Evolutionary conservation across 371 early-diverging fungal genomes (phyloP).

Genomic region (Mortierella sp.): DNA sequence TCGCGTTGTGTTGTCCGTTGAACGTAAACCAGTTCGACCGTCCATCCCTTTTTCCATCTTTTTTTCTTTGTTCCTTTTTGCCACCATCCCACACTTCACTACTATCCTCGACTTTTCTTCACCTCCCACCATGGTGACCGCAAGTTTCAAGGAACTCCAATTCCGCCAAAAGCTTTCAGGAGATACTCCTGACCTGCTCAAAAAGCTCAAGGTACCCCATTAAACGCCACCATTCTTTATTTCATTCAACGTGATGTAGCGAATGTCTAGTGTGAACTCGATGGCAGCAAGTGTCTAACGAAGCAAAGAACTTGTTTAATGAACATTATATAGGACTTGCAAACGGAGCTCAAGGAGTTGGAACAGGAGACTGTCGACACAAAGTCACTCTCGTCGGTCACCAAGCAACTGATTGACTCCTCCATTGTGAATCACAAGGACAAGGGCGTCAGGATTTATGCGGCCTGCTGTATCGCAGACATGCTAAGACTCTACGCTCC

Average conservation of each 20-base stretch:
- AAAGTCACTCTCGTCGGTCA: constrained; percentile 73
- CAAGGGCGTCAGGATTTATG: constrained; percentile 80
- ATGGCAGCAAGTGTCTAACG: constrained; percentile 2
- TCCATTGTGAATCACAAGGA: constrained; percentile 84
- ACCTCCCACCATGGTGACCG: constrained; percentile 34
- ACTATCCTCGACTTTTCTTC: not conserved
- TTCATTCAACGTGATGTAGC: not conserved
- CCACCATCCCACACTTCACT: not conserved
- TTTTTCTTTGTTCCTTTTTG: not conserved
- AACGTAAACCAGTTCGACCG: not conserved
- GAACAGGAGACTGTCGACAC: constrained; percentile 80
- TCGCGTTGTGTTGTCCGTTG: constrained; percentile 7
- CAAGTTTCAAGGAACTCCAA: constrained; percentile 29
- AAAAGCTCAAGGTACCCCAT: constrained; percentile 48
- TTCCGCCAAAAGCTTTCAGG: constrained; percentile 48
- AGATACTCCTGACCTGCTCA: constrained; percentile 31
- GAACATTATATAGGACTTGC: constrained; percentile 69
- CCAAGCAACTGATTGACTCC: constrained; percentile 77
- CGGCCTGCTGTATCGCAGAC: constrained; percentile 94
- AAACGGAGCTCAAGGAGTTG: constrained; percentile 72
- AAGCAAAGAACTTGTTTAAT: not conserved
- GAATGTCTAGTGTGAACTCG: not conserved
- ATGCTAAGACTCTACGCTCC: constrained; percentile 94
- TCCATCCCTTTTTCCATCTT: not conserved
- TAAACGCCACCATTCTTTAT: constrained; percentile 9